phyloP scores from a whole-genome alignment of 2,329 filamentous ascomycete species.

The Beauveria varroae region DNA sequence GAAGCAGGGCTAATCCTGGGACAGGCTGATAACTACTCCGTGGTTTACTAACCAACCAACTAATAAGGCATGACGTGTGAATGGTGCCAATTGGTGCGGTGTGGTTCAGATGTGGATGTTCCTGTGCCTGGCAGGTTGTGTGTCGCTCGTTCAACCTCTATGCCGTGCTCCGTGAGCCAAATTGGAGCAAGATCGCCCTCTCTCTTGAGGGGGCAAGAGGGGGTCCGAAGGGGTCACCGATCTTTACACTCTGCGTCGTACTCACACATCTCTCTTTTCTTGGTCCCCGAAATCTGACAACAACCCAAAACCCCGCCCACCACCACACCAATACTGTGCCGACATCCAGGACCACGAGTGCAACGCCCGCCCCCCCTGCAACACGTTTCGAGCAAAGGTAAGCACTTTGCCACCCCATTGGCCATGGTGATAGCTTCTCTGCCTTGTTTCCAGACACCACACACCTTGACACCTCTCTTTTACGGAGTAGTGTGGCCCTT shows the following conservation, averaged over 20 bases:
- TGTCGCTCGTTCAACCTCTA: constrained; percentile 5
- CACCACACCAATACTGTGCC: background rate
- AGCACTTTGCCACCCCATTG: background rate
- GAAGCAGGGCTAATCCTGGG: background rate
- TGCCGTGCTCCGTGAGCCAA: constrained; percentile 4
- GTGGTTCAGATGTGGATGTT: background rate
- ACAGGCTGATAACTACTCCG: background rate
- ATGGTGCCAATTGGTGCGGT: background rate
- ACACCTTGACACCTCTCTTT: too few species aligned
- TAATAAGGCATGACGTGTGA: background rate
- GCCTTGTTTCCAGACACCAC: too few species aligned
- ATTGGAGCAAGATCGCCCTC: too few species aligned
- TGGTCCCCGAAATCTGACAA: constrained; percentile 4
- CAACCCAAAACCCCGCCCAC: background rate
- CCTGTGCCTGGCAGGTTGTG: background rate
- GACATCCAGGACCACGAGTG: background rate
- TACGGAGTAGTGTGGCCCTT: background rate
- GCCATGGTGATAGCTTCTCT: too few species aligned
- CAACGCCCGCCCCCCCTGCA: constrained; percentile 9
- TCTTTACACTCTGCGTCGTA: background rate
- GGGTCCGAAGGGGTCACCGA: background rate
- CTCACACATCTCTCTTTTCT: background rate
- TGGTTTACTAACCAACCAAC: too few species aligned
- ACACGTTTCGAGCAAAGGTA: background rate
- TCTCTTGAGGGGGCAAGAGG: background rate